These are phyloP conservation scores for Euphorbia peplus DNA, from an alignment of 345 rosid species.

Conservation along the genomic window DNA sequence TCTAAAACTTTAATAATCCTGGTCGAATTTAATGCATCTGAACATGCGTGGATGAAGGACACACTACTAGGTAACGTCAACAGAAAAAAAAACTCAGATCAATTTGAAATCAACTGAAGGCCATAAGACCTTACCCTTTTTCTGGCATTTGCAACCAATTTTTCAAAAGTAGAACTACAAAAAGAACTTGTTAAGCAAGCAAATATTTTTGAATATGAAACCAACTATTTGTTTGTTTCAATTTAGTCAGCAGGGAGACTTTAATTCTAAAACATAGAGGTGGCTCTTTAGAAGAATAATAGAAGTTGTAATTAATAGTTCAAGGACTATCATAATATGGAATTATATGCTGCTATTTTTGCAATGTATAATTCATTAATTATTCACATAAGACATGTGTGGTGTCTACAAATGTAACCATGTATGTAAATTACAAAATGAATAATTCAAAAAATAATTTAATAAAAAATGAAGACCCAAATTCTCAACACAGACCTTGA, in stretches of 20 bases:
- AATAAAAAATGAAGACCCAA: background rate
- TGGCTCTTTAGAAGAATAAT: background rate
- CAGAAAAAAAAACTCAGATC: too few relatives aligned
- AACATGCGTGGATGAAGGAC: background rate
- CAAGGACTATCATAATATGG: too few relatives aligned
- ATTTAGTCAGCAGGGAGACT: too few relatives aligned
- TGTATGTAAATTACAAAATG: background rate
- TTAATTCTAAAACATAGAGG: too few relatives aligned
- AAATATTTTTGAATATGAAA: background rate
- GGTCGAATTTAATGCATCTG: background rate
- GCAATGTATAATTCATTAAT: too few relatives aligned
- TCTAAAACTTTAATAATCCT: background rate
- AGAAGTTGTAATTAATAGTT: background rate
- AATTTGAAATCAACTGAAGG: too few relatives aligned
- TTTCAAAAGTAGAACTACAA: background rate
- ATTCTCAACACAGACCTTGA: constrained; percentile 57
- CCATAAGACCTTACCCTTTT: background rate
- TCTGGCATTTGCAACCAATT: background rate
- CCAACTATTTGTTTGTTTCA: too few relatives aligned
- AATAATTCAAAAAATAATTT: too few relatives aligned
- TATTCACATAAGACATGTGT: background rate
- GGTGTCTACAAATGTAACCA: background rate
- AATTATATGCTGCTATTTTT: too few relatives aligned
- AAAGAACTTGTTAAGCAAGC: background rate
- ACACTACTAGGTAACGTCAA: background rate